These are phyloP conservation scores for Chenopodium suecicum DNA, from an alignment of 148 eudicot genomes.

Conservation along the genomic window DNA sequence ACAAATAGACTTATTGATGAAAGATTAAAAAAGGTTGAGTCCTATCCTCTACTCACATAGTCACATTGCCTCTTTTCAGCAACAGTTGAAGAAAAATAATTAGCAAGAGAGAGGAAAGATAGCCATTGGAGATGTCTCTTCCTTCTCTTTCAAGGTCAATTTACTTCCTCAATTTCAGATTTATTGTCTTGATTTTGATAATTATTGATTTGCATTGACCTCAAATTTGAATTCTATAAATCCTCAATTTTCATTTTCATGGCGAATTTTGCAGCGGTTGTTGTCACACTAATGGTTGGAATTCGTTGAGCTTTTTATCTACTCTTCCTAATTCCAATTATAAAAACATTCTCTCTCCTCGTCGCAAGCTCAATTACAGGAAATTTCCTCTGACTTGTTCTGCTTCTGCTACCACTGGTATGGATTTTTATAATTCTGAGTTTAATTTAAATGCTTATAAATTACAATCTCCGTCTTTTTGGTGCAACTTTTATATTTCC, in stretches of 20 bases:
- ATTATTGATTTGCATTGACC: neutral
- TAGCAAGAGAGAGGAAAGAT: neutral
- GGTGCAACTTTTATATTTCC: too few relatives aligned
- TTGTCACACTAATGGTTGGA: constrained; percentile 47
- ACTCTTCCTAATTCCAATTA: constrained; percentile 14
- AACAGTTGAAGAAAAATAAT: neutral
- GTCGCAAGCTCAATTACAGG: constrained; percentile 16
- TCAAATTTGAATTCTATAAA: neutral
- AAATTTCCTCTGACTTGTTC: constrained; percentile 38
- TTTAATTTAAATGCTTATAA: neutral
- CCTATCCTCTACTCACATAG: neutral
- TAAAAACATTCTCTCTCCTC: constrained; percentile 7
- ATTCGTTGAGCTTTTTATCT: constrained; percentile 46
- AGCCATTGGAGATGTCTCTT: constrained; percentile 19
- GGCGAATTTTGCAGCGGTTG: constrained; percentile 34
- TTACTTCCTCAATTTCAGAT: neutral
- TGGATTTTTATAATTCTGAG: neutral
- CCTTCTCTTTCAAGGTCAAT: constrained; percentile 37
- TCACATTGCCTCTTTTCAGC: neutral
- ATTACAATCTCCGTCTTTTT: too few relatives aligned
- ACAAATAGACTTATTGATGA: neutral
- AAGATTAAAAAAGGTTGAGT: neutral
- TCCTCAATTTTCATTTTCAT: neutral
- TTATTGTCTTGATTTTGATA: neutral
- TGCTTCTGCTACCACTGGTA: constrained; percentile 27